Evolutionary conservation across 148 eudicot species (phyloP), one percentile per base, ranked within the genome.

Genomic region (Chenopodium quinoa): DNA sequence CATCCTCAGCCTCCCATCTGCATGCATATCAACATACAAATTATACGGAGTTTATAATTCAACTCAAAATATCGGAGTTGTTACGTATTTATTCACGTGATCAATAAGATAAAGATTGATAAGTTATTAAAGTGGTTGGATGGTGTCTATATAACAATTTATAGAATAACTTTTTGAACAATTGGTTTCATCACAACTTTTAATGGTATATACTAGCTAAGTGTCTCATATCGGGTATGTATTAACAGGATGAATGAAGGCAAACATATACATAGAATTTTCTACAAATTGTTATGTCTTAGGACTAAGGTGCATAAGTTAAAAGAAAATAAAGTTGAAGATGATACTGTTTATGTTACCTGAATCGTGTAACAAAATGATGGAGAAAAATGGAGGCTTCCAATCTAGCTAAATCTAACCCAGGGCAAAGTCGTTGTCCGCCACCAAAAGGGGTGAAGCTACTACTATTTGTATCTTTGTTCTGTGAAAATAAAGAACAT

Each of bases 391-490:
- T 89, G 31, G 99, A 92, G 79, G 93, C 92, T 87, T 96, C 98
- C 27, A 93, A 81, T 85, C 97, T 89, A 75, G 99, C 98, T 82
- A 96, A 85, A 85, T 96, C 99, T 76, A 88, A 83, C 7, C 99
- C 99, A 48, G 98, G 99, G 78, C 99, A 96, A 44, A 93, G 88
- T 87, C 99, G 89, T 78, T 91, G 97, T 31, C 99, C 99, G 16
- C 99, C 99, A 44, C 99, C 98, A 82, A 96, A 96, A 62, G 99
- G 99, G n/a, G 92, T 93, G 84, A 96, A 95, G 76, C 84, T 91
- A 75, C 83, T 78, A 64, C 37, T 90, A 69, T 80, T 89, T 17
- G 75, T 89, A 62, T 92, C 97, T 85, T 73, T 88, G 25, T 88
- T 89, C 99, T 93, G 86, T 37, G 6, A 75, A 20, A 62, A 64